phyloP scores from a whole-genome alignment of 2,329 filamentous ascomycete species.

The Didymella pinodella region DNA sequence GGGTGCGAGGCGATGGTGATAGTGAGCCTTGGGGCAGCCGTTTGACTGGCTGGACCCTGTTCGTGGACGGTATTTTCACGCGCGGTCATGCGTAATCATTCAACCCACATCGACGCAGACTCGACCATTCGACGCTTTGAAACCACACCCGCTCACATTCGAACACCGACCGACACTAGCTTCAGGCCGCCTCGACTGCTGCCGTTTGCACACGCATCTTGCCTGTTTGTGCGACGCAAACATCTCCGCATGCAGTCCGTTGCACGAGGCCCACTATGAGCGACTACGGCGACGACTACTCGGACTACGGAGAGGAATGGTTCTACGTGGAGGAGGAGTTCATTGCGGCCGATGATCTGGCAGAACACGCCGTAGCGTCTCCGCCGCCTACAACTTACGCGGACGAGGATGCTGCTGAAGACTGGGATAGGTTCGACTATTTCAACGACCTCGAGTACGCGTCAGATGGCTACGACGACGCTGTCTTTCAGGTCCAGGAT shows the following conservation, averaged over 20 bases:
- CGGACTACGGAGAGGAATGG: conserved; percentile 54
- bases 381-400: conserved; percentile 47
- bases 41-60: conserved; percentile 13
- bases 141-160: not conserved
- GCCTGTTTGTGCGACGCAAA: conserved; percentile 12
- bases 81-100: conserved; percentile 11
- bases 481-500: conserved; percentile 41
- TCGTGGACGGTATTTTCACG: conserved; percentile 13
- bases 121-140: conserved; percentile 1
- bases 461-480: conserved; percentile 57
- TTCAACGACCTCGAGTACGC: conserved; percentile 59
- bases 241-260: conserved; percentile 17
- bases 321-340: conserved; percentile 58
- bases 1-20: not conserved
- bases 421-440: conserved; percentile 60
- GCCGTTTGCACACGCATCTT: conserved; percentile 17
- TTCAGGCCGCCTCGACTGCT: not conserved
- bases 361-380: conserved; percentile 57
- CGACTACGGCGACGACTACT: conserved; percentile 53
- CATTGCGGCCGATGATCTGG: conserved; percentile 57
- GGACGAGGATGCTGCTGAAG: conserved; percentile 45
- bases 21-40: not conserved
- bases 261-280: conserved; percentile 43
- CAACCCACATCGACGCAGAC: conserved; percentile 9
- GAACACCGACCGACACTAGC: not conserved